phyloP scores from a whole-genome alignment of 2,329 filamentous ascomycete species.

The Colletotrichum sp. region DNA sequence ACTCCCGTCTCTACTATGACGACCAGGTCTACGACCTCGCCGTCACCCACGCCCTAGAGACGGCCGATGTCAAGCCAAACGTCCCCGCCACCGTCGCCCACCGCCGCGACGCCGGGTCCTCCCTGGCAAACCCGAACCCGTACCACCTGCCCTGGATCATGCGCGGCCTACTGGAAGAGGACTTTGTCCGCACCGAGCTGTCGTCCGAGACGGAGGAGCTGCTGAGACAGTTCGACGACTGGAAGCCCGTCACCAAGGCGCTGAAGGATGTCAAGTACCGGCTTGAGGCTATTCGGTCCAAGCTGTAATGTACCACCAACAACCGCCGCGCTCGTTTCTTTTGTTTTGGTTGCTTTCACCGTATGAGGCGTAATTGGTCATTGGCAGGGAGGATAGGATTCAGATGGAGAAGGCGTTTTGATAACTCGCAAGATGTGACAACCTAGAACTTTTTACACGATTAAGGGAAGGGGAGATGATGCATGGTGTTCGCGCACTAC shows the following conservation, averaged over 20 bases:
- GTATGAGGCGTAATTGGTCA: background rate
- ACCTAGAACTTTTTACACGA: background rate
- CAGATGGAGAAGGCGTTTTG: background rate
- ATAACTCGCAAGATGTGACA: background rate
- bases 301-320: constrained; percentile 53
- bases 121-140: constrained; percentile 70
- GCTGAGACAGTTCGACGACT: constrained; percentile 88
- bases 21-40: constrained; percentile 82
- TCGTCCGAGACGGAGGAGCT: constrained; percentile 78
- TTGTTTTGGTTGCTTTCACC: background rate
- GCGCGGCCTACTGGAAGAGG: constrained; percentile 90
- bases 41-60: constrained; percentile 76
- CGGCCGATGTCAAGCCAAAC: constrained; percentile 54
- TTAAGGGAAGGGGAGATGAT: background rate
- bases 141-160: constrained; percentile 96
- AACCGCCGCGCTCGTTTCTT: background rate
- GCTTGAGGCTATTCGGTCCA: constrained; percentile 88
- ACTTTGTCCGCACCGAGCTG: constrained; percentile 83
- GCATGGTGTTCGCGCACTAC: constrained; percentile 13
- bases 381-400: background rate
- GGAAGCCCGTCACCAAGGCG: constrained; percentile 89
- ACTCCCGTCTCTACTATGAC: constrained; percentile 93
- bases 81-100: constrained; percentile 26
- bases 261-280: constrained; percentile 96
- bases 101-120: constrained; percentile 15